Evolutionary conservation across 768 basidiomycete genomes (phyloP), one percentile per base, ranked within the genome.

Genomic region (Pleurotus citrinopileatus): DNA sequence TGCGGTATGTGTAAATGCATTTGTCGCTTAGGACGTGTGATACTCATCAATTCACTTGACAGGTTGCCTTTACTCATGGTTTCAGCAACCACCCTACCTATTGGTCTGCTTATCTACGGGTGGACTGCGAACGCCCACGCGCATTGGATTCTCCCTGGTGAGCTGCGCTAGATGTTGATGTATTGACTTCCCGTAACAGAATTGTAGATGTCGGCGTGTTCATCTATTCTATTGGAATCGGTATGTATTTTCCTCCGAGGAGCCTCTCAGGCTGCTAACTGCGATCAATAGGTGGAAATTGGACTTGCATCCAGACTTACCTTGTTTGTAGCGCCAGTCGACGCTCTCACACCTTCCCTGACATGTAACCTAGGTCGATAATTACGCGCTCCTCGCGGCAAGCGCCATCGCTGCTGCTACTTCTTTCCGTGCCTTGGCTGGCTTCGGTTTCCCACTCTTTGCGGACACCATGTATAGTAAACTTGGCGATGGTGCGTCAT

Each of bases 341-440:
- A 27, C 52, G 42, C 29, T 25, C 23, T 10, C 34, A 25, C 55
- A 26, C 4, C 28, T 40, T 28, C 47, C 38, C 28, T 19, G 23
- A 7, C 15, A 22, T 55, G 10, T 10, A 19, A 74, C 78, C 43
- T 82, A 93, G 69, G 84, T 93, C 47, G 90, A 92, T 68, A 89
- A 84, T 61, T 94, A 94, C 66, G 87, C 91, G 9, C 80, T 89
- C 34, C 84, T 90, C 61, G 78, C 81, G 8, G 79, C 81, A 13
- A 81, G 77, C 29, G 78, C 79, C 2, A 69, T 82, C n/a, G 81
- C 83, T 0, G 83, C 80, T 0, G 77, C 80, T 25, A 64, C 79
- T 0, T 82, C 71, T 61, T 68, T 85, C 55, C 73, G 85, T 40
- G 79, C 81, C 1, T 60, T 85, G 2, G 77, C 79, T 3, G 85